A percentile compares a stretch with the other conserved stretches of the same genome.
These are phyloP conservation scores for Alternaria sp. DNA, from an alignment of 2,329 filamentous ascomycete genomes.

Conservation along the genomic window DNA sequence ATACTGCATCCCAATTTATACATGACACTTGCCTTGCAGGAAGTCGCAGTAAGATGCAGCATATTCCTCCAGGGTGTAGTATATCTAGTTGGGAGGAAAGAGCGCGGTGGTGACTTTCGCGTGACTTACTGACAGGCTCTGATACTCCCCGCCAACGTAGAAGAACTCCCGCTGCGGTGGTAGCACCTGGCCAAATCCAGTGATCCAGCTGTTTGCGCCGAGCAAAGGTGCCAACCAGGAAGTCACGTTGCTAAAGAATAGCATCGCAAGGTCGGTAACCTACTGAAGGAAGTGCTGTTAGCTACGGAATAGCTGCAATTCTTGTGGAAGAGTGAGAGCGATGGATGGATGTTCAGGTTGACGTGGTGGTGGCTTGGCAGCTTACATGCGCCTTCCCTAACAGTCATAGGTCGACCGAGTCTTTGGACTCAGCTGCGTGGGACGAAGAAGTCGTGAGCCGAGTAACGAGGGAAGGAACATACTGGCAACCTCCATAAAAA, in stretches of 20 bases:
- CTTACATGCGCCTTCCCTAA: background rate
- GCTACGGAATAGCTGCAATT: background rate
- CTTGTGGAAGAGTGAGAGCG: background rate
- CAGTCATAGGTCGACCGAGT: background rate
- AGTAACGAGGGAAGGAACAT: background rate
- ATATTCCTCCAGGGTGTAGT: accelerated
- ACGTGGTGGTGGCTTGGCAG: background rate
- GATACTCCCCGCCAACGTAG: conserved; percentile 34
- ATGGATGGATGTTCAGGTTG: background rate
- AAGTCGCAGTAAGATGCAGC: background rate
- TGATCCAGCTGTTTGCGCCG: background rate
- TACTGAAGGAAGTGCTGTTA: accelerated
- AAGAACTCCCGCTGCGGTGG: conserved; percentile 24
- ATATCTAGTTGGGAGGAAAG: accelerated
- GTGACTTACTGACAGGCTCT: conserved; percentile 18
- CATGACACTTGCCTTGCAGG: background rate
- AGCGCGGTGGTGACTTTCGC: background rate
- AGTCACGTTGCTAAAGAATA: background rate
- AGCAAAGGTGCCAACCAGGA: background rate
- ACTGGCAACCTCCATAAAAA: background rate
- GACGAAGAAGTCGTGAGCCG: background rate
- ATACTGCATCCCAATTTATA: background rate
- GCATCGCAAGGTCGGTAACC: background rate
- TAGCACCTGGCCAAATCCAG: background rate
- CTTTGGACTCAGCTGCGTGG: too few species aligned